Percentiles rank a stretch among this genome's conserved stretches.
These are phyloP conservation scores for Lentinus polychrous DNA, from an alignment of 1,284 basidiomycete species.

Conservation along the genomic window DNA sequence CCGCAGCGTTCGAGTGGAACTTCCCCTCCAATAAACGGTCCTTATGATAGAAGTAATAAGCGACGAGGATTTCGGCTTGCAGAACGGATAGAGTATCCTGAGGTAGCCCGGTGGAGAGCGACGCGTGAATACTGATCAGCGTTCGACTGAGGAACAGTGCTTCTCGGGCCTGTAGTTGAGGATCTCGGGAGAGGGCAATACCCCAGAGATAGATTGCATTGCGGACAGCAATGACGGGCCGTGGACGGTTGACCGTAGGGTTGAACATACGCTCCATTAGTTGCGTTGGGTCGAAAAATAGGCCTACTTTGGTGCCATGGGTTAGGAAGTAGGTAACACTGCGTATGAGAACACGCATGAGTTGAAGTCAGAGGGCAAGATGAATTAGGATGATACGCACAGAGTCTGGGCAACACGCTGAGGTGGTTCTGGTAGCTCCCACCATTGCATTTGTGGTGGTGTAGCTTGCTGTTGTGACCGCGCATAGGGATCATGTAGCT, in stretches of 20 bases:
- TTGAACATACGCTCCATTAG: slow-evolving; percentile 19
- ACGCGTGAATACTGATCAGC: slow-evolving; percentile 21
- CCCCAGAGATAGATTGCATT: slow-evolving; percentile 16
- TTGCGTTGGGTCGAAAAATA: slow-evolving; percentile 27
- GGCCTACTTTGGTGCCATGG: slow-evolving; percentile 27
- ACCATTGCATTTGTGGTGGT: slow-evolving; percentile 9
- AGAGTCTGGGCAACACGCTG: slow-evolving; percentile 9
- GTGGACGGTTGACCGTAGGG: slow-evolving; percentile 13
- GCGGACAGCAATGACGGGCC: slow-evolving; percentile 12
- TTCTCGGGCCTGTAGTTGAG: slow-evolving; percentile 8
- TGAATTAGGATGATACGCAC: slow-evolving; percentile 9
- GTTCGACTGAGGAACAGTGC: slow-evolving; percentile 19
- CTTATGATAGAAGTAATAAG: slow-evolving; percentile 33
- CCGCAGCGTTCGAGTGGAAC: slow-evolving; percentile 30
- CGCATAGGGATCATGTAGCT: slow-evolving; percentile 14
- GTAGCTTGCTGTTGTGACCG: background rate
- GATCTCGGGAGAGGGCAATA: slow-evolving; percentile 10
- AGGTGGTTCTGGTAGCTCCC: slow-evolving; percentile 15
- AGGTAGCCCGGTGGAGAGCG: slow-evolving; percentile 22
- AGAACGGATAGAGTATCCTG: slow-evolving; percentile 32
- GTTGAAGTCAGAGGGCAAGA: too few species aligned
- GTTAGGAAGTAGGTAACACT: slow-evolving; percentile 28
- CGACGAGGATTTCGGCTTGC: slow-evolving; percentile 35
- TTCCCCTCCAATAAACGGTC: slow-evolving; percentile 32
- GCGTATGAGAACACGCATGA: too few species aligned